These are phyloP conservation scores for Daedaleopsis nitida DNA, from an alignment of 768 basidiomycete genomes.

Conservation along the genomic window DNA sequence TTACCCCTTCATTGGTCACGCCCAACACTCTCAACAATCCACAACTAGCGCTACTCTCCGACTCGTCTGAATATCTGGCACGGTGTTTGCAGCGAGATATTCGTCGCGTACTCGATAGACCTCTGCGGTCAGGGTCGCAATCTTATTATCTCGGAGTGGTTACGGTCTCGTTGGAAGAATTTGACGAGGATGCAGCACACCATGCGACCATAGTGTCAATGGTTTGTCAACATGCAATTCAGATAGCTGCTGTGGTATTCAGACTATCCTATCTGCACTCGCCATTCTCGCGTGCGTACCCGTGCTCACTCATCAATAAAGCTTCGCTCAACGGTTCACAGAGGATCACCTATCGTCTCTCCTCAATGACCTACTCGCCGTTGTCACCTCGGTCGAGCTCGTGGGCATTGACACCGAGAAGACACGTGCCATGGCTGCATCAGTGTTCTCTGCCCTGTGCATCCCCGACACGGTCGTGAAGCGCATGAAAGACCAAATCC, in stretches of 20 bases:
- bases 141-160: background rate
- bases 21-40: slow-evolving; percentile 25
- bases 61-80: slow-evolving; percentile 37
- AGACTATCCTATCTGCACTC: slow-evolving; percentile 46
- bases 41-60: slow-evolving; percentile 28
- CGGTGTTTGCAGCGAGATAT: slow-evolving; percentile 56
- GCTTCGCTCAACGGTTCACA: slow-evolving; percentile 22
- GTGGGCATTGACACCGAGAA: slow-evolving; percentile 45
- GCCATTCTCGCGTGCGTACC: slow-evolving; percentile 47
- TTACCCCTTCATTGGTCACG: slow-evolving; percentile 1
- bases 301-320: background rate
- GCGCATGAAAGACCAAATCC: background rate
- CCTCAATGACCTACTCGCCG: slow-evolving; percentile 45
- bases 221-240: slow-evolving; percentile 57
- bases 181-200: slow-evolving; percentile 30
- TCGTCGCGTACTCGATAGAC: slow-evolving; percentile 32
- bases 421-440: slow-evolving; percentile 48
- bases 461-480: slow-evolving; percentile 37
- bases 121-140: slow-evolving; percentile 14
- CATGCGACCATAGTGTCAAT: slow-evolving; percentile 41
- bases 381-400: slow-evolving; percentile 39
- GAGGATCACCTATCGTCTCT: slow-evolving; percentile 47
- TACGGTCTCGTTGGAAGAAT: background rate
- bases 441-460: slow-evolving; percentile 51
- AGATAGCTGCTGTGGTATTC: slow-evolving; percentile 52